phyloP scores from a whole-genome alignment of 2,329 filamentous ascomycete species.

The Bertia moriformis region DNA sequence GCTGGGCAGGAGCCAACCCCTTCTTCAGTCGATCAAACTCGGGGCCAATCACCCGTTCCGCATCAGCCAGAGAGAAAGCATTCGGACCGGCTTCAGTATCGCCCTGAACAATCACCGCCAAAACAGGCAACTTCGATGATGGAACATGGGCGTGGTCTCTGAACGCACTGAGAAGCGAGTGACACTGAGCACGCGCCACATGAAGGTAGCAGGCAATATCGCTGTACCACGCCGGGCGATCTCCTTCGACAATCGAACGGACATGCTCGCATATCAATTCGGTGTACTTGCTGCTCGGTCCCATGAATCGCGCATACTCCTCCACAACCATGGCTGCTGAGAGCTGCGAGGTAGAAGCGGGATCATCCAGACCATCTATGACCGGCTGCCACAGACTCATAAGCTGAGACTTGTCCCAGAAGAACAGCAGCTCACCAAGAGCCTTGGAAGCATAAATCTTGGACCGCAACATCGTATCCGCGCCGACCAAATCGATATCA shows the following conservation, averaged over 20 bases:
- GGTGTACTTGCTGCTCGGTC: not conserved
- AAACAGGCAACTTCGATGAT: conserved; percentile 56
- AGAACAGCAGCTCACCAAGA: conserved; percentile 54
- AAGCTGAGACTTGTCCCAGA: conserved; percentile 21
- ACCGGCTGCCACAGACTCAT: conserved; percentile 52
- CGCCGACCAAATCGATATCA: conserved; percentile 84
- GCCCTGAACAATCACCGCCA: conserved; percentile 87
- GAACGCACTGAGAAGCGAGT: conserved; percentile 80
- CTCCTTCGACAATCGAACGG: conserved; percentile 63
- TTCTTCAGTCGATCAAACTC: conserved; percentile 85
- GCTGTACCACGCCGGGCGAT: conserved; percentile 69
- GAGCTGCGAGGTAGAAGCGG: conserved; percentile 75
- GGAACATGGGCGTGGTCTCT: conserved; percentile 76
- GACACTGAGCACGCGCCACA: conserved; percentile 78
- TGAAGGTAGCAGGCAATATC: conserved; percentile 85
- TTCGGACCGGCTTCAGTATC: conserved; percentile 81
- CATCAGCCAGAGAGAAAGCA: conserved; percentile 77
- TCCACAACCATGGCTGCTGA: conserved; percentile 72
- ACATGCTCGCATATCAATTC: conserved; percentile 38
- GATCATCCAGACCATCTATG: conserved; percentile 52
- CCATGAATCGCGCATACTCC: conserved; percentile 55
- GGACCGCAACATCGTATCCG: conserved; percentile 76
- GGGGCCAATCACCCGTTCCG: conserved; percentile 70
- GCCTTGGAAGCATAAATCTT: conserved; percentile 77
- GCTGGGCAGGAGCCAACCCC: conserved; percentile 73